phyloP scores from a whole-genome alignment of 495 filamentous ascomycete species.

The Aspergillus olivimuriae region DNA sequence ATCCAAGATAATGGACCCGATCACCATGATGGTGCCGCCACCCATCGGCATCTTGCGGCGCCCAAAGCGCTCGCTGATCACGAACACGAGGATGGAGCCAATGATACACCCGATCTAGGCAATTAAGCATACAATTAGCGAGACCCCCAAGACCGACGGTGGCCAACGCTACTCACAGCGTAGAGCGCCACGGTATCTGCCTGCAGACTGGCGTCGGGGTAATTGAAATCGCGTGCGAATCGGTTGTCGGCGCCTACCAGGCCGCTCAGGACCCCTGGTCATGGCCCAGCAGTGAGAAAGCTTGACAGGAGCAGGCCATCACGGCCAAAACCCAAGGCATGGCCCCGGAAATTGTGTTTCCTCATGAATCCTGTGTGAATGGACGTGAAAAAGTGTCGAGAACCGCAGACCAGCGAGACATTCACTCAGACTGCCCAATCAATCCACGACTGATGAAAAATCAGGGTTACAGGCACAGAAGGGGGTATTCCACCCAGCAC shows the following conservation, averaged over 20 bases:
- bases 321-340: background rate
- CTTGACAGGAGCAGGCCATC: background rate
- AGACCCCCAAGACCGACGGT: too few species aligned
- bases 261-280: background rate
- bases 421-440: too few species aligned
- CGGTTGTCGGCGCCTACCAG: background rate
- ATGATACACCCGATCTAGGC: background rate
- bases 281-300: background rate
- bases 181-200: background rate
- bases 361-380: background rate
- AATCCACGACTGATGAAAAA: too few species aligned
- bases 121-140: background rate
- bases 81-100: background rate
- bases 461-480: too few species aligned
- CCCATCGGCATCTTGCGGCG: background rate
- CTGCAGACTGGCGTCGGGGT: background rate
- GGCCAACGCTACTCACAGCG: background rate
- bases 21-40: background rate
- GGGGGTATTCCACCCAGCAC: too few species aligned
- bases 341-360: background rate
- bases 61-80: background rate
- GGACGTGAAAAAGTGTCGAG: background rate
- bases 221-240: background rate
- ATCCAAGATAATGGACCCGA: background rate
- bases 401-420: background rate